phyloP scores from a whole-genome alignment of 768 basidiomycete genomes.

The Imleria badia region DNA sequence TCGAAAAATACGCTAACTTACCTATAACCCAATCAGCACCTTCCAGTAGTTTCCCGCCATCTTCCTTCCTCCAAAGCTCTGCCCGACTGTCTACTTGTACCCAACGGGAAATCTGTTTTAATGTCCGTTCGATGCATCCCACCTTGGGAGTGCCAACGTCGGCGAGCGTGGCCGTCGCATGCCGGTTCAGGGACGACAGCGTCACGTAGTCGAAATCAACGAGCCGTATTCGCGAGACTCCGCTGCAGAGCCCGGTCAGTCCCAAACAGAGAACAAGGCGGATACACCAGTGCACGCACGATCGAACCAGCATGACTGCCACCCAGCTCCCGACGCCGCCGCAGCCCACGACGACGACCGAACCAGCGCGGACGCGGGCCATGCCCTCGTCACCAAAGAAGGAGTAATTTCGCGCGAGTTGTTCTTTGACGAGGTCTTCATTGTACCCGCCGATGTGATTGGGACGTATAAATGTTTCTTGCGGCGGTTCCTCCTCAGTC shows the following conservation, averaged over 20 bases:
- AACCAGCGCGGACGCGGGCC: constrained; percentile 67
- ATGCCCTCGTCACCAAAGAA: constrained; percentile 93
- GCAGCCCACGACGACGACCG: constrained; percentile 89
- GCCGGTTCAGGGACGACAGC: constrained; percentile 90
- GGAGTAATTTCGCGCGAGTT: constrained; percentile 90
- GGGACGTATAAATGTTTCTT: constrained; percentile 20
- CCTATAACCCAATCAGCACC: constrained; percentile 95
- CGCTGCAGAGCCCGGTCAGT: constrained; percentile 41
- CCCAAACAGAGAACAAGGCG: no score
- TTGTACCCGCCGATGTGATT: constrained; percentile 45
- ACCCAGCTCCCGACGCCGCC: constrained; percentile 98
- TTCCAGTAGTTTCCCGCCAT: constrained; percentile 68
- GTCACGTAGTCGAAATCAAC: constrained; percentile 97
- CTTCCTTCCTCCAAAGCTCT: constrained; percentile 85
- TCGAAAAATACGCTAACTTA: constrained; percentile 32
- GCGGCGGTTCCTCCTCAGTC: constrained; percentile 2
- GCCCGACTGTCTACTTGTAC: constrained; percentile 81
- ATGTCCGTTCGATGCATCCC: constrained; percentile 62
- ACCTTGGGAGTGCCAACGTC: constrained; percentile 97
- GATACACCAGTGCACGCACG: constrained; percentile 50
- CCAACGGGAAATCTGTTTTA: constrained; percentile 79
- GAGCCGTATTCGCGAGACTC: constrained; percentile 74
- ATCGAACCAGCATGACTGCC: constrained; percentile 89
- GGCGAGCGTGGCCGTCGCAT: constrained; percentile 82
- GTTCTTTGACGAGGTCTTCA: constrained; percentile 83